Evolutionary conservation across 2,329 filamentous ascomycete species (phyloP), one percentile per base, ranked within the genome.

Genomic region (Apiospora arundinis): DNA sequence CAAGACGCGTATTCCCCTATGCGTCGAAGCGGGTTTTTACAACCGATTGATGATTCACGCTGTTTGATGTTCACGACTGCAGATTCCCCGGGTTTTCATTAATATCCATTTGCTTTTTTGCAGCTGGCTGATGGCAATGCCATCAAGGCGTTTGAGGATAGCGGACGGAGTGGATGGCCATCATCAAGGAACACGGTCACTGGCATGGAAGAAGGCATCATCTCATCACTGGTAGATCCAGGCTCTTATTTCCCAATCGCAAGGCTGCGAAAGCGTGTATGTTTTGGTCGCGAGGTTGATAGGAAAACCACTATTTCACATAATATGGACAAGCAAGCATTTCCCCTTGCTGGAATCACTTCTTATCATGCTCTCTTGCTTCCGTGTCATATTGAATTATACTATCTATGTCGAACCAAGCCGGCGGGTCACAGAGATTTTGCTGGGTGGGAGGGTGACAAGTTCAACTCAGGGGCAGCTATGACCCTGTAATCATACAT

Each of bases 21-120:
- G 28, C 52, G 52, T 32, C 16, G 25, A 21, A 32, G 52, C 14
- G 16, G 25, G n/a, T 11, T 40, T 46, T 60, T 45, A 12, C 6
- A 4, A 60, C 72, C 25, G 69, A 66, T 63, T 68, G 56, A 72
- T 37, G 65, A 70, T 60, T 52, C 32, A 48, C 42, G 70, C 69
- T 40, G 72, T 72, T 70, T 63, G 32, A 63, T 14, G 28, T 63
- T 23, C 56, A 63, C 56, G 18, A 40, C 56, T 40, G 56, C 56
- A 63, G 56, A 63, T 63, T 63, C 56, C 56, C 56, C n/a, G 9
- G 56, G 56, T 40, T 63, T 63, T 63, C 56, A n/a, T 40, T 63
- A 63, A 63, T 63, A n/a, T 63, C 32, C 32, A 63, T 63, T 63
- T 40, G 56, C 56, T 37, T 63, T 63, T 63, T 63, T 40, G 56